Conservation (phyloP, 2,329 filamentous ascomycete genomes). For the Colletotrichum chlorophyti region DNA sequence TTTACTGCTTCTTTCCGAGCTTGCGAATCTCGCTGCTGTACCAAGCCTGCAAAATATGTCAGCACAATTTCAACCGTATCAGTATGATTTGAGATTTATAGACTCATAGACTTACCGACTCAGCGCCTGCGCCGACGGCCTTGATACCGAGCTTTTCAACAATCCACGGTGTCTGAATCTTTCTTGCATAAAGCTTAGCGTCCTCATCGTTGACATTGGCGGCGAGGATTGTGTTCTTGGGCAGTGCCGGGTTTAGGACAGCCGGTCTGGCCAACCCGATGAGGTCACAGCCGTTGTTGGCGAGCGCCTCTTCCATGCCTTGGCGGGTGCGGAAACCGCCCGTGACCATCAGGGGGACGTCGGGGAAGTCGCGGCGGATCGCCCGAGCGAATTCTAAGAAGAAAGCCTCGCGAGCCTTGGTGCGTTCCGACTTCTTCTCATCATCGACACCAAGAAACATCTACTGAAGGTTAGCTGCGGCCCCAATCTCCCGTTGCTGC, state of each 20-base stretch:
- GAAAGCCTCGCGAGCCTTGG: constrained; percentile 67
- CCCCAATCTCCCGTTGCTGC: constrained; percentile 38
- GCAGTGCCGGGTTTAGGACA: constrained; percentile 44
- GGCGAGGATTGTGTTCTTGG: constrained; percentile 44
- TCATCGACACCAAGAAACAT: constrained; percentile 21
- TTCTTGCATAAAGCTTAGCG: constrained; percentile 38
- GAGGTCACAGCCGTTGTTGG: constrained; percentile 46
- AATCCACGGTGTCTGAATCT: constrained; percentile 33
- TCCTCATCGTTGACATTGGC: constrained; percentile 40
- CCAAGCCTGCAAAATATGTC: background rate
- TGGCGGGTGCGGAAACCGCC: constrained; percentile 64
- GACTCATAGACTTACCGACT: constrained; percentile 32
- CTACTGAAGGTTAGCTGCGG: constrained; percentile 21
- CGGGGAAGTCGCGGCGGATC: constrained; percentile 51
- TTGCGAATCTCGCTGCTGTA: constrained; percentile 18
- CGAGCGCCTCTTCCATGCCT: constrained; percentile 49
- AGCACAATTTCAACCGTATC: background rate
- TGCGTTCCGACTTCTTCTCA: constrained; percentile 46
- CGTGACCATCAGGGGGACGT: constrained; percentile 61
- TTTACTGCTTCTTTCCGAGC: background rate
- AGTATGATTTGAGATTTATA: too few relatives aligned
- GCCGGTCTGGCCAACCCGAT: constrained; percentile 49
- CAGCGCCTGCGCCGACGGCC: constrained; percentile 31
- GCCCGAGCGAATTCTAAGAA: constrained; percentile 70
- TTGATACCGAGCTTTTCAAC: constrained; percentile 32